phyloP scores from a whole-genome alignment of 2,329 filamentous ascomycete species.

The Piedraia hortae region DNA sequence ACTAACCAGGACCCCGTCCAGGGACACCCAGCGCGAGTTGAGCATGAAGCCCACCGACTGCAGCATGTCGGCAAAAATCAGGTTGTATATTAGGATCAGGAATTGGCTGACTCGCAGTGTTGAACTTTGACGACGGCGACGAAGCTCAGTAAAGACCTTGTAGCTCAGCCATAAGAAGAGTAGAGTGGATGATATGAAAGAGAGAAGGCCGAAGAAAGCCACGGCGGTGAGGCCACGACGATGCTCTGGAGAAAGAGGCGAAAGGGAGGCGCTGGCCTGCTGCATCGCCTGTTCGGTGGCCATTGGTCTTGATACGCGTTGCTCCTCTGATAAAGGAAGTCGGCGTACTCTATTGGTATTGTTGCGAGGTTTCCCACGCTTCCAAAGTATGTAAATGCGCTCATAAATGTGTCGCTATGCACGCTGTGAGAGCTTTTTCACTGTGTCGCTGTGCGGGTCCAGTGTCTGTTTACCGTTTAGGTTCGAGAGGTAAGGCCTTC shows the following conservation, averaged over 20 bases:
- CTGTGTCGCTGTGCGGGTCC: no score
- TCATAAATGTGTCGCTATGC: no score
- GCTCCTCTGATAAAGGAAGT: no score
- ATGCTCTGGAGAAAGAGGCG: conserved; percentile 11
- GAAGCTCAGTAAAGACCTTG: conserved; percentile 11
- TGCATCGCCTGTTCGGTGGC: no score
- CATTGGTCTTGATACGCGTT: no score
- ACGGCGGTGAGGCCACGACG: conserved; percentile 19
- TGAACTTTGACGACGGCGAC: not conserved
- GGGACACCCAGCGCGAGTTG: conserved; percentile 28
- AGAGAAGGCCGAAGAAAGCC: conserved; percentile 19
- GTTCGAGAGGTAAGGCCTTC: no score
- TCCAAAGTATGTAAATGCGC: no score
- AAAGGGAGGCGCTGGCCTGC: no score
- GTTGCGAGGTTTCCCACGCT: no score
- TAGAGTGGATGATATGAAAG: conserved; percentile 17
- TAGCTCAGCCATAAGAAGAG: conserved; percentile 21
- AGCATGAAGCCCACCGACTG: conserved; percentile 35
- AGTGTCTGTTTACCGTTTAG: no score
- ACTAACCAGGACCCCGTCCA: conserved; percentile 24
- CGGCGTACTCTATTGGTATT: no score
- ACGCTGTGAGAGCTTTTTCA: no score
- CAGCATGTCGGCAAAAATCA: conserved; percentile 38
- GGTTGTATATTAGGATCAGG: conserved; percentile 38
- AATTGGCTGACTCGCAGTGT: conserved; percentile 21